Evolutionary conservation across 257 asterid species (phyloP).

Genomic region (Lantana camara): DNA sequence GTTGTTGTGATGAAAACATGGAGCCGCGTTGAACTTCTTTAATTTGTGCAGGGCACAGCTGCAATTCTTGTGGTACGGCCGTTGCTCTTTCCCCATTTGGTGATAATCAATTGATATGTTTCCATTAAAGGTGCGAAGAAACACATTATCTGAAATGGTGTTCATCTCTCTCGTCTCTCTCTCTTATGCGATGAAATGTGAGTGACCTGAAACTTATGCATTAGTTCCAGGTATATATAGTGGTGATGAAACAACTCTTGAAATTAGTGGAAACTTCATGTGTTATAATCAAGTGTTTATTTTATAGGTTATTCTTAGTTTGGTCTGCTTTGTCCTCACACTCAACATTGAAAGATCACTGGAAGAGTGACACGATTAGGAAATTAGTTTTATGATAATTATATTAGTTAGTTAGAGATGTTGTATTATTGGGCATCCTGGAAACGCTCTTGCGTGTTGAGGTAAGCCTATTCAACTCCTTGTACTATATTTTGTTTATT

Average conservation of each 20-base stretch:
- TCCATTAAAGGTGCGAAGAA: constrained; percentile 33
- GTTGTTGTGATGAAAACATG: constrained; percentile 30
- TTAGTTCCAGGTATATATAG: neutral
- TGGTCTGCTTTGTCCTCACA: no score
- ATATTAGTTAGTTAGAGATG: no score
- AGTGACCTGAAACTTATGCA: neutral
- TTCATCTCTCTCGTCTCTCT: constrained; percentile 37
- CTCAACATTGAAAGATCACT: no score
- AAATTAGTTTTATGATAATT: no score
- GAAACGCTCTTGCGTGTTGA: no score
- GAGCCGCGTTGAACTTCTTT: neutral
- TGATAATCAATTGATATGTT: constrained; percentile 19
- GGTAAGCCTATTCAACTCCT: no score
- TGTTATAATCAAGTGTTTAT: no score
- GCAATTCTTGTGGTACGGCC: constrained; percentile 51
- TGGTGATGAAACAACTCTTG: neutral
- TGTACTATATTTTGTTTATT: no score
- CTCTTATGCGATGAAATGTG: neutral
- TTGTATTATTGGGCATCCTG: no score
- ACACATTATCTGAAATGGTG: constrained; percentile 38
- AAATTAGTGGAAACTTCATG: constrained; percentile 5
- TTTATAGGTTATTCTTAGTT: no score
- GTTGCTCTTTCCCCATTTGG: constrained; percentile 37
- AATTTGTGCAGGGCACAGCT: constrained; percentile 43
- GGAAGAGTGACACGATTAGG: no score